Percentiles rank a stretch among this genome's conserved stretches.
Evolutionary conservation across 2,329 filamentous ascomycete species (phyloP).

Genomic region (Colletotrichum cuscutae): DNA sequence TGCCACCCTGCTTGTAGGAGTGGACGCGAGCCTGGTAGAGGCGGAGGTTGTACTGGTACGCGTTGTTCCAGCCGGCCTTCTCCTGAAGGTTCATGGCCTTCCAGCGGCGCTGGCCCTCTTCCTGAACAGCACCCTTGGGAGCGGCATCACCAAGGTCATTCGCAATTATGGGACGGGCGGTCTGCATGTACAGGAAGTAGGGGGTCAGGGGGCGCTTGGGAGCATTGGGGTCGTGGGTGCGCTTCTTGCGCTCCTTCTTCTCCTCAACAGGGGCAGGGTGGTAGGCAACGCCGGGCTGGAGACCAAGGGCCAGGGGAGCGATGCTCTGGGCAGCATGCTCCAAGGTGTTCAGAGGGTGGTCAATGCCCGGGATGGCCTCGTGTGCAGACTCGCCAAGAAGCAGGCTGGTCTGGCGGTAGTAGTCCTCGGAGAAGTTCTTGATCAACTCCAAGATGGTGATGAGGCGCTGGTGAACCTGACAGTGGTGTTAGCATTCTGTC

Average conservation of each 20-base stretch:
- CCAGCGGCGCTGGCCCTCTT: conserved; percentile 90
- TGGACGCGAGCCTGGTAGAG: conserved; percentile 74
- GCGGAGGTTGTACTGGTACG: conserved; percentile 74
- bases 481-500: conserved; percentile 47
- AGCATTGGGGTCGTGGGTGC: conserved; percentile 88
- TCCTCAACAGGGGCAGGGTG: conserved; percentile 62
- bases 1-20: conserved; percentile 72
- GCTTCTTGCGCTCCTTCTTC: conserved; percentile 92
- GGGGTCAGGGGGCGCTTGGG: conserved; percentile 94
- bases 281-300: conserved; percentile 13
- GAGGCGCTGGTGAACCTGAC: conserved; percentile 79
- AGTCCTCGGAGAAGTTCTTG: conserved; percentile 82
- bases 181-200: conserved; percentile 95
- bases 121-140: conserved; percentile 86
- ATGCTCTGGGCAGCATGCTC: conserved; percentile 61
- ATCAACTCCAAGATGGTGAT: conserved; percentile 83
- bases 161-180: conserved; percentile 84
- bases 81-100: conserved; percentile 77
- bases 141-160: conserved; percentile 79
- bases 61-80: conserved; percentile 76
- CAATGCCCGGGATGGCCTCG: conserved; percentile 53
- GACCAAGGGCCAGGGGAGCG: conserved; percentile 43
- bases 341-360: conserved; percentile 60
- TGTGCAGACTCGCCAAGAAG: conserved; percentile 74
- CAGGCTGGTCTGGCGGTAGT: conserved; percentile 88